These are phyloP conservation scores for Colletotrichum brevisporum DNA, from an alignment of 2,329 filamentous ascomycete species.

Conservation along the genomic window DNA sequence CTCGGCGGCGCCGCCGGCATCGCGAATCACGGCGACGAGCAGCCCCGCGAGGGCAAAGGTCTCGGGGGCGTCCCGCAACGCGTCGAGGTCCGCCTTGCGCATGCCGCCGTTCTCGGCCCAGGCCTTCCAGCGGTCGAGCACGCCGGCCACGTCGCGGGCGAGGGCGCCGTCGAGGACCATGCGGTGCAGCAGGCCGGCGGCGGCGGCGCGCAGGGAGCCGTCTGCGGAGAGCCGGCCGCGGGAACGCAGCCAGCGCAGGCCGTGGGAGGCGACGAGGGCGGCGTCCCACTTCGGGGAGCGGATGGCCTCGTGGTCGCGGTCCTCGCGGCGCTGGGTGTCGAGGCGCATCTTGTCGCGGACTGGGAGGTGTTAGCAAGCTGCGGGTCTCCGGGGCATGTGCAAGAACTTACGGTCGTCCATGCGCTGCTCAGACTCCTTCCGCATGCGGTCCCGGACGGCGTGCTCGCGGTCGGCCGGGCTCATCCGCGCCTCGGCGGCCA, in stretches of 20 bases:
- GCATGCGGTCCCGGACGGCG: slow-evolving; percentile 57
- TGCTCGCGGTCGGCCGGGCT: slow-evolving; percentile 56
- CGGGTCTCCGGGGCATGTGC: neutral
- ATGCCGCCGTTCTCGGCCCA: slow-evolving; percentile 71
- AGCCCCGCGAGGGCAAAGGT: slow-evolving; percentile 64
- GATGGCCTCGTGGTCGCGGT: slow-evolving; percentile 64
- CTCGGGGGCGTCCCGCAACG: slow-evolving; percentile 52
- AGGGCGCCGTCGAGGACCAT: slow-evolving; percentile 67
- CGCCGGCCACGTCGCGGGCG: slow-evolving; percentile 52
- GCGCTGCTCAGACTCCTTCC: slow-evolving; percentile 58
- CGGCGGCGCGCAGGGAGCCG: slow-evolving; percentile 54
- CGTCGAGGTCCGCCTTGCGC: slow-evolving; percentile 59
- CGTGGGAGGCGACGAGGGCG: slow-evolving; percentile 60
- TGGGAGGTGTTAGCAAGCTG: slow-evolving; percentile 44
- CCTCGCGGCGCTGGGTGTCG: slow-evolving; percentile 59
- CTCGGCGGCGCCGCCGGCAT: slow-evolving; percentile 60
- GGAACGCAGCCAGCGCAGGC: slow-evolving; percentile 58
- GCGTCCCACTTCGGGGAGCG: slow-evolving; percentile 68
- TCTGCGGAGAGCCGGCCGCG: slow-evolving; percentile 38
- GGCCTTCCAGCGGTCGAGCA: slow-evolving; percentile 65
- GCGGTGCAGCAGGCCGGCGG: slow-evolving; percentile 63
- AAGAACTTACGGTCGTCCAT: slow-evolving; percentile 61
- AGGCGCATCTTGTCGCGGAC: slow-evolving; percentile 58
- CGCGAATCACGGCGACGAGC: slow-evolving; percentile 62
- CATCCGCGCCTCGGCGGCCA: slow-evolving; percentile 61